These are phyloP conservation scores for Baeospora myosura DNA, from an alignment of 1,284 basidiomycete genomes.

Conservation along the genomic window DNA sequence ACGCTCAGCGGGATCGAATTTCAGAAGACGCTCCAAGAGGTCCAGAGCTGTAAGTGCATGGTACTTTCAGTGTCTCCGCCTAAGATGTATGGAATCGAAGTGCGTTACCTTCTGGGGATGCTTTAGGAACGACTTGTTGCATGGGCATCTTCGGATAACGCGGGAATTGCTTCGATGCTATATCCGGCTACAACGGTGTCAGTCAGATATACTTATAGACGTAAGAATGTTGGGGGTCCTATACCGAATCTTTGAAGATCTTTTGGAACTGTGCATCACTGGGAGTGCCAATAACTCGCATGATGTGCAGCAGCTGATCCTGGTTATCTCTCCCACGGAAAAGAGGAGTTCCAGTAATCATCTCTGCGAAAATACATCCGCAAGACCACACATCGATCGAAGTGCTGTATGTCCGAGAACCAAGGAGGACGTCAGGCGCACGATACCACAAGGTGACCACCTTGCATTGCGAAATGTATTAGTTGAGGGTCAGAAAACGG, in stretches of 20 bases:
- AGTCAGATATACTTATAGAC: constrained; percentile 8
- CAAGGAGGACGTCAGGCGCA: constrained; percentile 95
- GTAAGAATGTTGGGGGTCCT: constrained; percentile 22
- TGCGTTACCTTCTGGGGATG: constrained; percentile 75
- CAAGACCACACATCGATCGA: constrained; percentile 99
- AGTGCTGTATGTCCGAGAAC: constrained; percentile 95
- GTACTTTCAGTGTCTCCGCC: not conserved
- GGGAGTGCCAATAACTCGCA: constrained; percentile 95
- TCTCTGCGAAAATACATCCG: constrained; percentile 98
- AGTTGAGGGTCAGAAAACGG: not conserved
- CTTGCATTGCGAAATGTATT: constrained; percentile 31
- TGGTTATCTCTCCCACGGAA: constrained; percentile 98
- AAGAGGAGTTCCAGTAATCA: constrained; percentile 95
- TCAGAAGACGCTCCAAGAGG: constrained; percentile 89
- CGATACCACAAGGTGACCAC: constrained; percentile 99
- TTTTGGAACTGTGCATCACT: constrained; percentile 85
- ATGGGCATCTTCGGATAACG: constrained; percentile 90
- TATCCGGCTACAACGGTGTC: constrained; percentile 67
- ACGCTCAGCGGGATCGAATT: constrained; percentile 93
- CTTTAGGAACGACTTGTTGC: constrained; percentile 86
- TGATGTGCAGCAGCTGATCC: constrained; percentile 95
- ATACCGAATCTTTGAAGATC: constrained; percentile 86
- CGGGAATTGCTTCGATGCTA: constrained; percentile 81
- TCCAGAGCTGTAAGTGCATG: constrained; percentile 79
- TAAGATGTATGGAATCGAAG: not conserved